A percentile compares a stretch with the other conserved stretches of the same genome.
Conservation (phyloP, 345 rosid genomes). For the Balakata baccata region DNA sequence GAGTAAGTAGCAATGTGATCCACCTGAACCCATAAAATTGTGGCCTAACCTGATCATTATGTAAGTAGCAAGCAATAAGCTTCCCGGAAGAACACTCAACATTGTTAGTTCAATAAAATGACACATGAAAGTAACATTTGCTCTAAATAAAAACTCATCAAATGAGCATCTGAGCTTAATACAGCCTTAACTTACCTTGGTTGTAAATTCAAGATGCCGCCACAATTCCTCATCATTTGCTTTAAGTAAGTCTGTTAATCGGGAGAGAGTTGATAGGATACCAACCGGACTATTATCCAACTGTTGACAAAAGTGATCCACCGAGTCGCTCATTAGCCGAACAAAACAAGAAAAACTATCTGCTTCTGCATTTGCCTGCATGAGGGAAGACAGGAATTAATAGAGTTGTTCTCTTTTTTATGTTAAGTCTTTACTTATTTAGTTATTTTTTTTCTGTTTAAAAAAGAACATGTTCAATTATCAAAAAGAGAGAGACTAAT, state of each 20-base stretch:
- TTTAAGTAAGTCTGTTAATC: constrained; percentile 53
- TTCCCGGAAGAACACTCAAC: background rate
- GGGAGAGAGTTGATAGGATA: constrained; percentile 60
- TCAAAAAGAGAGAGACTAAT: background rate
- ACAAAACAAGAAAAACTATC: constrained; percentile 66
- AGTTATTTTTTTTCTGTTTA: background rate
- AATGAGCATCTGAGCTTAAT: background rate
- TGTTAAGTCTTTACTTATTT: background rate
- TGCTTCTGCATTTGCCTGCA: constrained; percentile 63
- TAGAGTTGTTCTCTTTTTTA: background rate
- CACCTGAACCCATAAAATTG: constrained; percentile 71
- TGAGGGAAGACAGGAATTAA: background rate
- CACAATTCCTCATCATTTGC: constrained; percentile 62
- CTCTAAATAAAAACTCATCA: background rate
- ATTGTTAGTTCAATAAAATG: background rate
- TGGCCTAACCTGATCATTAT: constrained; percentile 54
- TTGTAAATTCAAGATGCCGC: constrained; percentile 61
- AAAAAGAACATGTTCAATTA: background rate
- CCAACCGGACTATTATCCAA: constrained; percentile 66
- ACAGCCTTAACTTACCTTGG: constrained; percentile 35
- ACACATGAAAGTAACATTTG: background rate
- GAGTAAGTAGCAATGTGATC: constrained; percentile 68
- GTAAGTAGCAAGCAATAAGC: constrained; percentile 8
- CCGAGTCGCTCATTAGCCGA: constrained; percentile 55
- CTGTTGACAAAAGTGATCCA: constrained; percentile 72